Percentiles rank a stretch among this genome's conserved stretches.
phyloP scores from a whole-genome alignment of 1,284 basidiomycete species.

The Ceratobasidium theobromae region DNA sequence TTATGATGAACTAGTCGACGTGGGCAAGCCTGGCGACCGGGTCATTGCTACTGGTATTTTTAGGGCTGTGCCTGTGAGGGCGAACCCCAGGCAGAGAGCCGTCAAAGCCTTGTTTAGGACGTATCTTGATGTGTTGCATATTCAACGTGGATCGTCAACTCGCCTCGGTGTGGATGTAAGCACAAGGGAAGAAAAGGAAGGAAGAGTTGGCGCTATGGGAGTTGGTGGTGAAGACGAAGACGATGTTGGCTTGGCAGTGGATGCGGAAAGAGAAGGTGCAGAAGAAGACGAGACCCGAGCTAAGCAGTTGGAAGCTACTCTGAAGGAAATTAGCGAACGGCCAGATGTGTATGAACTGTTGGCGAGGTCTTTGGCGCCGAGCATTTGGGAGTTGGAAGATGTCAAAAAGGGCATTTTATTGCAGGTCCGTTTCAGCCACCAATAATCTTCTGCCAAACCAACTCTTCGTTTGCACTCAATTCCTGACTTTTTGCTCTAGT shows the following conservation, averaged over 20 bases:
- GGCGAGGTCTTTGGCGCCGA: slow-evolving; percentile 85
- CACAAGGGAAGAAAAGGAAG: slow-evolving; percentile 60
- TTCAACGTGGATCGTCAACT: slow-evolving; percentile 72
- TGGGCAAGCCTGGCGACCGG: slow-evolving; percentile 92
- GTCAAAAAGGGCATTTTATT: slow-evolving; percentile 97
- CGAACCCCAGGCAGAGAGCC: slow-evolving; percentile 88
- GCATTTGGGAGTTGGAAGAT: slow-evolving; percentile 98
- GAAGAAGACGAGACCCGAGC: slow-evolving; percentile 48
- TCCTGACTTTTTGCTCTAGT: slow-evolving; percentile 33
- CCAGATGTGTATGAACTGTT: slow-evolving; percentile 89
- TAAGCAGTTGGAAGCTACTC: slow-evolving; percentile 56
- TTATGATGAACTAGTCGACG: slow-evolving; percentile 96
- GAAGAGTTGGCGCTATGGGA: slow-evolving; percentile 66
- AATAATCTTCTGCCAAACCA: not conserved
- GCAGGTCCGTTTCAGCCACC: slow-evolving; percentile 48
- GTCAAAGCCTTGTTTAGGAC: slow-evolving; percentile 98
- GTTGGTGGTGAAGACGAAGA: slow-evolving; percentile 83
- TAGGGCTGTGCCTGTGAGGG: slow-evolving; percentile 88
- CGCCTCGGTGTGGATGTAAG: slow-evolving; percentile 78
- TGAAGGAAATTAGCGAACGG: slow-evolving; percentile 69
- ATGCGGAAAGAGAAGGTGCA: slow-evolving; percentile 47
- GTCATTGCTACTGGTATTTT: slow-evolving; percentile 93
- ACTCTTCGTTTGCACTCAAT: no score
- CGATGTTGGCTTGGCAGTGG: slow-evolving; percentile 53
- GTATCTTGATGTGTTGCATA: slow-evolving; percentile 92